Evolutionary conservation across 176 grass and related monocot genomes (phyloP), one percentile per base, ranked within the genome.

Genomic region (Oryza australiensis): DNA sequence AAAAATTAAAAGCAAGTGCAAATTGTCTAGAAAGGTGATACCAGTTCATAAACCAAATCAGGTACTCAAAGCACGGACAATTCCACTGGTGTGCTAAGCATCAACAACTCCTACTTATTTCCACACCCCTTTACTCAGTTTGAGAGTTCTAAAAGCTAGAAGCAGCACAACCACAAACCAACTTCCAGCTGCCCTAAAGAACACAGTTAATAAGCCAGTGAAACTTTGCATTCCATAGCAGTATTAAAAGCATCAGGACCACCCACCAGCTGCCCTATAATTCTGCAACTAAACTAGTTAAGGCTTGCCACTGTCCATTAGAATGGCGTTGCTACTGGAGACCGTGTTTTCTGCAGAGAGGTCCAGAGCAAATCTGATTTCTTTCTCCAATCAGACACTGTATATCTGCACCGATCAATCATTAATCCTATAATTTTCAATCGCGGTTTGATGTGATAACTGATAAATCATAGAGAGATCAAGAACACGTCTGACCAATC

Each of bases 221-320:
- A 81, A 81, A 62, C 67, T 78, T 49, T 57, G n/a, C 16, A 37
- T 30, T 72, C 51, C 26, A 81, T 77, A 77, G 82, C 41, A 70
- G 72, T 68, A 70, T 70, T 87, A 16, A 86, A 63, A 83, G 68
- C 73, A 33, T 11, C 43, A 48, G 88, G 88, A 90, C 84, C 84
- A 90, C 77, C 62, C 16, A 73, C 80, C 83, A 86, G 74, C 74
- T 26, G 72, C 73, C 79, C 49, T 83, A 86, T 90, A 86, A 86
- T 86, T 79, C 30, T 63, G 63, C 88, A 76, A 72, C 78, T 69
- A 75, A 77, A 84, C 72, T 82, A 67, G 46, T 40, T 72, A 73
- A 82, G 73, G 30, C 35, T 38, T n/a, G 68, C 48, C 85, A 77
- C 48, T 86, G 60, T 37, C 84, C 28, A 90, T 86, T 18, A 65